Evolutionary conservation across 768 basidiomycete genomes (phyloP).

Genomic region (Trametes cingulata): DNA sequence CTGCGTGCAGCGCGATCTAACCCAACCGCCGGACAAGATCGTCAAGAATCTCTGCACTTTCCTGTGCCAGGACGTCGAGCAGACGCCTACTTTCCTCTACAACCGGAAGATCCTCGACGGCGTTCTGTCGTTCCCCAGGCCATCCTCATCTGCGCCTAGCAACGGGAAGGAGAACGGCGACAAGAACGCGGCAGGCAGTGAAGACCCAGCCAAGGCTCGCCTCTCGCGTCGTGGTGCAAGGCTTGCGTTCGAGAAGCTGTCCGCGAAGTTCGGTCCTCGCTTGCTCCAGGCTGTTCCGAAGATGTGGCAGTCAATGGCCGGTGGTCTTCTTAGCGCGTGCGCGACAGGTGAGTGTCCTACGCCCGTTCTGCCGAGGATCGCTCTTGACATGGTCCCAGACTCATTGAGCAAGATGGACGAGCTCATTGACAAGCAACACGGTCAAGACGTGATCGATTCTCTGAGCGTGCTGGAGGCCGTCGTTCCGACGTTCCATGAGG

Average conservation of each 20-base stretch:
- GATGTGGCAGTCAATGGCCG: constrained; percentile 93
- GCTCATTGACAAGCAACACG: constrained; percentile 69
- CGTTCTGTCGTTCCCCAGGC: constrained; percentile 71
- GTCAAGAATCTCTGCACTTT: constrained; percentile 97
- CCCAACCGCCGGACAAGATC: constrained; percentile 92
- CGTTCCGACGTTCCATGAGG: constrained; percentile 69
- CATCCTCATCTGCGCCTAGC: constrained; percentile 32
- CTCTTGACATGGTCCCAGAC: constrained; percentile 37
- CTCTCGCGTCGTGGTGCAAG: constrained; percentile 85
- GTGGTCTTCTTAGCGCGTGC: constrained; percentile 70
- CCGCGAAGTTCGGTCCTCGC: constrained; percentile 67
- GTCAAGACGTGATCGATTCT: constrained; percentile 91
- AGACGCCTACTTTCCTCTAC: constrained; percentile 86
- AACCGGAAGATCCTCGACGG: constrained; percentile 62
- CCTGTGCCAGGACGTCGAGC: constrained; percentile 86
- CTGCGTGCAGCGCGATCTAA: constrained; percentile 69
- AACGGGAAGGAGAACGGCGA: constrained; percentile 46
- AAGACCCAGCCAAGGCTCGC: constrained; percentile 62
- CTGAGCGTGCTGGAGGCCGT: constrained; percentile 87
- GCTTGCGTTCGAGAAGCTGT: constrained; percentile 78
- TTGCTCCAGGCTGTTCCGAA: constrained; percentile 83
- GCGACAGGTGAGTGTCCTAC: constrained; percentile 53
- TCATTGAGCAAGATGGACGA: constrained; percentile 59
- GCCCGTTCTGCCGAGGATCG: background rate
- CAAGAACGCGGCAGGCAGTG: constrained; percentile 44